These are phyloP conservation scores for Ulota crispa DNA, from an alignment of 225 moss, liverwort and hornwort genomes.

Conservation along the genomic window DNA sequence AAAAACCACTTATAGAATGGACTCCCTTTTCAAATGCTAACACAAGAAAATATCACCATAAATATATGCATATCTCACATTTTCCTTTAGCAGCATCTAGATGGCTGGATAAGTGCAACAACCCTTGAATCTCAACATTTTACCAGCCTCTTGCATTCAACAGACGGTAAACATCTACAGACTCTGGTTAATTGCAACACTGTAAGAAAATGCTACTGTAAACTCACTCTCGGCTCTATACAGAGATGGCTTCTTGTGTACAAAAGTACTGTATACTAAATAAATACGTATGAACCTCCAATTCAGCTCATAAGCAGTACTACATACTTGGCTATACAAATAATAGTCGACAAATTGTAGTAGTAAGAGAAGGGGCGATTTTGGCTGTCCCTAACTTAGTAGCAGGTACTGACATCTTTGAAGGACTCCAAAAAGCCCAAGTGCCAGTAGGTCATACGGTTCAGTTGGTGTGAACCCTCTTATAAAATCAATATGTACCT, in stretches of 20 bases:
- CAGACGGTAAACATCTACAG: background rate
- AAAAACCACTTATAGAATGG: no score
- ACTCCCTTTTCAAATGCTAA: no score
- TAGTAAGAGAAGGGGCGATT: background rate
- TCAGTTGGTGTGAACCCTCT: background rate
- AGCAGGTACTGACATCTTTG: no score
- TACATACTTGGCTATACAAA: constrained; percentile 20
- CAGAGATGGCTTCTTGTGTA: background rate
- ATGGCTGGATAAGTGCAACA: background rate
- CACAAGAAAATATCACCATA: no score
- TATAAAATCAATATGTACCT: background rate
- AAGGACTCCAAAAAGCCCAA: background rate
- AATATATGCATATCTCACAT: no score
- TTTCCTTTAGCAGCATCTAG: no score
- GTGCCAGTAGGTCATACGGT: background rate
- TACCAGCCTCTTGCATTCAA: background rate
- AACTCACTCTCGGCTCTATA: background rate
- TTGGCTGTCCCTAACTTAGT: no score
- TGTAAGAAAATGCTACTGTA: background rate
- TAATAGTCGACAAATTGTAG: constrained; percentile 32
- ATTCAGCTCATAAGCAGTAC: background rate
- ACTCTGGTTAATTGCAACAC: background rate
- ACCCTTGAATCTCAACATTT: background rate
- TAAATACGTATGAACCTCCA: background rate
- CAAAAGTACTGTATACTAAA: background rate